Evolutionary conservation across 2,329 filamentous ascomycete genomes (phyloP).

Genomic region (Penicillium hordei): DNA sequence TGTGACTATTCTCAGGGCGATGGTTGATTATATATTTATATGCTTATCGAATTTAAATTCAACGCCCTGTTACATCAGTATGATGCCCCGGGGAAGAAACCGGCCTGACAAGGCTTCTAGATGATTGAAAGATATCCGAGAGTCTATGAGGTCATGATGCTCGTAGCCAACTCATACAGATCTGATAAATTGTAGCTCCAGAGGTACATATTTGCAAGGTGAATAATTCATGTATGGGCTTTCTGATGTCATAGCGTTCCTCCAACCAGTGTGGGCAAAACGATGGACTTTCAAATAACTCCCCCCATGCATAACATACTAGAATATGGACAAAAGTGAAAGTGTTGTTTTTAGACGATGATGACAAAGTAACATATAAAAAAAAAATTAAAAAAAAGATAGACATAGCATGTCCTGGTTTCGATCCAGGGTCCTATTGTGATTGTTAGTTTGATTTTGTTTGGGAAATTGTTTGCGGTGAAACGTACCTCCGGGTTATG

Average conservation of each 20-base stretch:
- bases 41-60: background rate
- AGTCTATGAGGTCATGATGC: background rate
- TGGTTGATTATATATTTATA: background rate
- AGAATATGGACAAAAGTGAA: background rate
- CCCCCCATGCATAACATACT: background rate
- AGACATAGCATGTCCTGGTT: conserved; percentile 1
- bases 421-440: background rate
- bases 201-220: background rate
- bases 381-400: background rate
- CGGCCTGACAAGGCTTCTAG: background rate
- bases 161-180: background rate
- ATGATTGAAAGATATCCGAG: background rate
- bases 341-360: background rate
- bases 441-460: background rate
- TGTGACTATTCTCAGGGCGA: too few species aligned
- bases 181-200: background rate
- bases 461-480: background rate
- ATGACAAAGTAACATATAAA: too few species aligned
- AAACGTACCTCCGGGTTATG: conserved; percentile 45
- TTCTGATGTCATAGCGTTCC: background rate
- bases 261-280: background rate
- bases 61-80: background rate
- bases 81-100: background rate
- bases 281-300: background rate
- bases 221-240: background rate